Evolutionary conservation across 73 alveolate species (phyloP).

Genomic region (Uronychia setigera): DNA sequence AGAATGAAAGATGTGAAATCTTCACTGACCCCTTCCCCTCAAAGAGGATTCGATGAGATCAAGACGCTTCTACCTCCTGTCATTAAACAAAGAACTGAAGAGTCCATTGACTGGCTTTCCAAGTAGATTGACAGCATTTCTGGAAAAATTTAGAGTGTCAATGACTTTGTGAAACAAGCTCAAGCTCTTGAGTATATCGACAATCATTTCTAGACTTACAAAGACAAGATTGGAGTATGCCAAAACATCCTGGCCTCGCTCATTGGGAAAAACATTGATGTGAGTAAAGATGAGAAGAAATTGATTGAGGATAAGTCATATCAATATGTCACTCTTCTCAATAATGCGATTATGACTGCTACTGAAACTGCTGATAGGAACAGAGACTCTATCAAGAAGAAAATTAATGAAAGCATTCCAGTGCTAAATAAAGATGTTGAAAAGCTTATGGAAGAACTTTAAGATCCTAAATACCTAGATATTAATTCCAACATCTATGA

Average conservation of each 20-base stretch:
- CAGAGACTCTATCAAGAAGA: conserved; percentile 27
- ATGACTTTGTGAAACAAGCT: conserved; percentile 72
- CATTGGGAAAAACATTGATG: conserved; percentile 30
- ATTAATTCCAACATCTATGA: conserved; percentile 33
- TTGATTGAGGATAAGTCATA: conserved; percentile 57
- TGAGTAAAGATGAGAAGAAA: conserved; percentile 75
- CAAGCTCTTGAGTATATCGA: conserved; percentile 70
- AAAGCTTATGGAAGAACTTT: conserved; percentile 19
- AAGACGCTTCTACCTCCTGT: conserved; percentile 57
- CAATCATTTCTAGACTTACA: conserved; percentile 52
- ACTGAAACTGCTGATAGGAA: conserved; percentile 47
- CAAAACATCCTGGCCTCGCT: conserved; percentile 37
- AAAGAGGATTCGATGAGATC: conserved; percentile 52
- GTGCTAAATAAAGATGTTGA: conserved; percentile 29
- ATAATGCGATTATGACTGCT: conserved; percentile 39
- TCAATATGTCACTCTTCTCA: conserved; percentile 23
- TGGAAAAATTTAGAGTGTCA: conserved; percentile 58
- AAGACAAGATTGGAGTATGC: conserved; percentile 70
- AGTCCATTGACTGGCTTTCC: conserved; percentile 65
- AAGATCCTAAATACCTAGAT: conserved; percentile 37
- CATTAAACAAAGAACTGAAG: conserved; percentile 59
- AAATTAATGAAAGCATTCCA: conserved; percentile 49
- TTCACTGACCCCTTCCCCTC: conserved; percentile 62
- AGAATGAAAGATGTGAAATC: conserved; percentile 50
- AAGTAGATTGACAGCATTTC: conserved; percentile 54